Base-by-base conservation (phyloP, 129 eudicot species). In the Daucus carota region DNA sequence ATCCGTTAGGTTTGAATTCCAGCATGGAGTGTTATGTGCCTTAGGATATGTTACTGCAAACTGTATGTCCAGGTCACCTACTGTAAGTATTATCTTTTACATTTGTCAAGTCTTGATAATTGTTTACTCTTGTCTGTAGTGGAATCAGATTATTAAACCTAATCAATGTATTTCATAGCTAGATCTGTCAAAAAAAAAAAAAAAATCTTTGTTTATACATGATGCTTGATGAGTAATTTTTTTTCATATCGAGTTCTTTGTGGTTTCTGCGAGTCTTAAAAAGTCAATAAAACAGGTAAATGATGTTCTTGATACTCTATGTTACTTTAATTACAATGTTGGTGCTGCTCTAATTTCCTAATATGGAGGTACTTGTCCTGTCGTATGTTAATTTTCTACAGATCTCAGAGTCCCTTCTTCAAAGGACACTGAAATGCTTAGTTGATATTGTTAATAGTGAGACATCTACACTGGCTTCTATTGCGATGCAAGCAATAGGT, bases 401-500 rank as follows among this genome's bases (percentile, higher is more conserved):
- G 97, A 83, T 91, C 59, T 70, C 89, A 7, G 88, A 87, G 80
- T 76, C 85, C n/a, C 77, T 83, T 80, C 86, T 94, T 81, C 92
- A 87, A 73, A 71, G 29, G 74, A 82, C 83, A 70, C 60, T 91
- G 74, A 81, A 85, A 83, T 84, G 96, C 78, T 84, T 94, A 66
- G 89, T 83, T 73, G 93, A 88, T 77, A 82, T 90, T 43, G 83
- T 93, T 65, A 88, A 84, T 73, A 77, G 81, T 20, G 97, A 93
- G 80, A 87, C 81, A 46, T 77, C 96, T 50, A 60, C 92, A 76
- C 76, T 90, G 81, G 96, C 97, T 83, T 93, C 98, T 29, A 87
- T 86, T 76, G 98, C 92, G 72, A 88, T 90, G 96, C 92, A 93
- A 87, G 92, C 97, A 63, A 78, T 93, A 73, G 98, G 98, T 79